These are phyloP conservation scores for Henckelia pumila DNA, from an alignment of 257 asterid genomes.

Conservation along the genomic window DNA sequence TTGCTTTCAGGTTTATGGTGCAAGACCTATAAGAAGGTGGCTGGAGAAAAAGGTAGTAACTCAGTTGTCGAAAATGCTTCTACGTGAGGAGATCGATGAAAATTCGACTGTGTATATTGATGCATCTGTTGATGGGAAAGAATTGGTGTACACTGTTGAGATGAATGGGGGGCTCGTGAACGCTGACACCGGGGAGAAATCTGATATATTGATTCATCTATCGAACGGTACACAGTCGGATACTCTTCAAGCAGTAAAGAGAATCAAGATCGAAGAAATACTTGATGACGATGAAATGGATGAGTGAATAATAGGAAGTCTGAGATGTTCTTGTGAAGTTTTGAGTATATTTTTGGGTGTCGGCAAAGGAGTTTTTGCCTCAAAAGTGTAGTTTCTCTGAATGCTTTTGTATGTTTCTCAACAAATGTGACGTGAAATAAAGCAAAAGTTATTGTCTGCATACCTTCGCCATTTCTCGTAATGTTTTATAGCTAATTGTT, in stretches of 20 bases:
- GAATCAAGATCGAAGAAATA: conserved; percentile 72
- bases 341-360: neutral
- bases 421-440: neutral
- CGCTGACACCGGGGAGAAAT: conserved; percentile 63
- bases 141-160: conserved; percentile 58
- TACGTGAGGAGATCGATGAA: conserved; percentile 80
- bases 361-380: neutral
- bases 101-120: conserved; percentile 76
- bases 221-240: conserved; percentile 40
- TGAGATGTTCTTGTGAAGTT: neutral
- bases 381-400: neutral
- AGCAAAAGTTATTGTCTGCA: neutral
- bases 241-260: conserved; percentile 77
- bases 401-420: neutral
- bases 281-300: conserved; percentile 72
- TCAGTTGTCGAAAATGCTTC: conserved; percentile 74
- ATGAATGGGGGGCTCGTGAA: conserved; percentile 83
- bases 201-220: conserved; percentile 71
- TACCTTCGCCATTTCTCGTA: too few relatives aligned
- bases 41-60: conserved; percentile 86
- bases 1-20: conserved; percentile 62
- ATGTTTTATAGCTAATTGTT: too few relatives aligned
- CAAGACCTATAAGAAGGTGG: conserved; percentile 92
- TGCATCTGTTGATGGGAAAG: conserved; percentile 41
- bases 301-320: conserved; percentile 25